Conservation (phyloP, 2,329 filamentous ascomycete species). For the Leptodontidium sp. region DNA sequence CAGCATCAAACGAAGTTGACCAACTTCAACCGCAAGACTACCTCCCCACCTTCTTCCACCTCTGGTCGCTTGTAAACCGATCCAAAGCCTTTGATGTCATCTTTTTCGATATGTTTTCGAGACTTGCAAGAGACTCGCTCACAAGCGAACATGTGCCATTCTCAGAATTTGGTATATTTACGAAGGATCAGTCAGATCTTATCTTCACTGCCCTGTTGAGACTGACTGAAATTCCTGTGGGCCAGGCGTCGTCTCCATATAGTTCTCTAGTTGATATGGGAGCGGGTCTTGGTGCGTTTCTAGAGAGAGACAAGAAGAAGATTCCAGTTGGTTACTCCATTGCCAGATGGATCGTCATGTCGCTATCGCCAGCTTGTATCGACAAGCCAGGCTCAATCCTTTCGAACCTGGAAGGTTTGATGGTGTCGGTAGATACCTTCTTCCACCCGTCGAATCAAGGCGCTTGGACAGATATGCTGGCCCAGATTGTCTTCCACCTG, state of each 20-base stretch:
- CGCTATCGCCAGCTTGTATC: slow-evolving; percentile 84
- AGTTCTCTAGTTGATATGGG: slow-evolving; percentile 80
- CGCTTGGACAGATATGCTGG: slow-evolving; percentile 86
- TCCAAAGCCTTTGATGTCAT: slow-evolving; percentile 87
- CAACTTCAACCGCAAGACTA: slow-evolving; percentile 89
- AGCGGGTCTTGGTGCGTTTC: slow-evolving; percentile 81
- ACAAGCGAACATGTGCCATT: slow-evolving; percentile 79
- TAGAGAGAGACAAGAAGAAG: slow-evolving; percentile 93
- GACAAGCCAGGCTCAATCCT: slow-evolving; percentile 81
- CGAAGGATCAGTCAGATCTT: slow-evolving; percentile 86
- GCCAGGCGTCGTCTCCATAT: slow-evolving; percentile 94
- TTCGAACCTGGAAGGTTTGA: slow-evolving; percentile 85
- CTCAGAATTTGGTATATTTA: slow-evolving; percentile 88
- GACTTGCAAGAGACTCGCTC: slow-evolving; percentile 85
- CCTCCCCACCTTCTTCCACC: slow-evolving; percentile 92
- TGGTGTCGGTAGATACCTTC: slow-evolving; percentile 96
- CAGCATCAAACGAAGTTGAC: slow-evolving; percentile 73
- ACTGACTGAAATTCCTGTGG: slow-evolving; percentile 93
- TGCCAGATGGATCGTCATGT: slow-evolving; percentile 92
- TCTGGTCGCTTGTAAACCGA: slow-evolving; percentile 92
- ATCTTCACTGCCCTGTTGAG: slow-evolving; percentile 93
- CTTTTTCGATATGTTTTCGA: slow-evolving; percentile 89
- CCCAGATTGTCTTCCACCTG: slow-evolving; percentile 90
- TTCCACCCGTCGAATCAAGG: slow-evolving; percentile 98
- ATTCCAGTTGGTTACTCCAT: slow-evolving; percentile 93